Percentiles rank a stretch among this genome's conserved stretches.
phyloP scores from a whole-genome alignment of 2,329 filamentous ascomycete species.

The Botryotinia globosa region DNA sequence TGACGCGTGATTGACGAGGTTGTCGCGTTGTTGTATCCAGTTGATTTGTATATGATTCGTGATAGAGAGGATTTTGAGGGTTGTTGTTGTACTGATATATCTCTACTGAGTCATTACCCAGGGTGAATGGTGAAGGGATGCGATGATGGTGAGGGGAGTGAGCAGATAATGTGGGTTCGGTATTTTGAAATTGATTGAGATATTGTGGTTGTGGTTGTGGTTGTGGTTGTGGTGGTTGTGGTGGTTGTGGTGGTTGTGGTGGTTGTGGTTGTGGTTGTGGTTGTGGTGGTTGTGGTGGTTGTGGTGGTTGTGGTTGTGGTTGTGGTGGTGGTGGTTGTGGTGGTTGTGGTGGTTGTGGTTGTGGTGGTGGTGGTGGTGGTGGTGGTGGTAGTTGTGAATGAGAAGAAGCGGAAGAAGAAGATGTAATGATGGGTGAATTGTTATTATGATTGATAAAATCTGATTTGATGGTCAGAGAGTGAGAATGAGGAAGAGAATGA shows the following conservation, averaged over 20 bases:
- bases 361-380: too few relatives aligned
- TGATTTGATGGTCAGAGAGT: slow-evolving; percentile 22
- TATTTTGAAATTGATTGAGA: background rate
- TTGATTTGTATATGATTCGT: background rate
- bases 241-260: background rate
- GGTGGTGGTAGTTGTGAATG: too few relatives aligned
- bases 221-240: too few relatives aligned
- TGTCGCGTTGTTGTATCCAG: slow-evolving; percentile 6
- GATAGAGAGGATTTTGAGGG: slow-evolving; percentile 18
- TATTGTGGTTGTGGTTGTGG: background rate
- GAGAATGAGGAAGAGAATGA: background rate
- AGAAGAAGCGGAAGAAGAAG: background rate
- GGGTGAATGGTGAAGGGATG: background rate
- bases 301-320: background rate
- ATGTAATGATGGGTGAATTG: background rate
- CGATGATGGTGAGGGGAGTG: background rate
- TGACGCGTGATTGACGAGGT: slow-evolving; percentile 4
- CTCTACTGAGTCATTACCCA: slow-evolving; percentile 1
- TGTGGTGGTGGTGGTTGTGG: too few relatives aligned
- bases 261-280: background rate
- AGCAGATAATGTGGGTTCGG: background rate
- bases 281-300: too few relatives aligned
- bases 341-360: background rate
- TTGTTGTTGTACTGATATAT: slow-evolving; percentile 14
- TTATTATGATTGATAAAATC: slow-evolving; percentile 14